phyloP scores from a whole-genome alignment of 192 early-diverging fungal species.

The Entomortierella chlamydospora region DNA sequence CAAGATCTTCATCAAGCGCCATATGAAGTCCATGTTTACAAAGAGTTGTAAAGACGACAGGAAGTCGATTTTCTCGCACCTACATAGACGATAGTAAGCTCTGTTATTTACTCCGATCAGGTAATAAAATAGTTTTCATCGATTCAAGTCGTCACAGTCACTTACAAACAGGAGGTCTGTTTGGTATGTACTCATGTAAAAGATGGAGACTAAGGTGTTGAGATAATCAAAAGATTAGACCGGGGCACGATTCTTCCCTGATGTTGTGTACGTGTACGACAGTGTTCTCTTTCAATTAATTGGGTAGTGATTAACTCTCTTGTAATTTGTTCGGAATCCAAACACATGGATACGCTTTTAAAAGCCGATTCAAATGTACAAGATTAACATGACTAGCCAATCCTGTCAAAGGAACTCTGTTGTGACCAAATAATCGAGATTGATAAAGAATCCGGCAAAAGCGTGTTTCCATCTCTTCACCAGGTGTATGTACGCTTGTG shows the following conservation, averaged over 20 bases:
- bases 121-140: background rate
- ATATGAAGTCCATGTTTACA: constrained; percentile 57
- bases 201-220: constrained; percentile 66
- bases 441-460: too few species aligned
- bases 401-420: too few species aligned
- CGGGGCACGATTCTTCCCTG: background rate
- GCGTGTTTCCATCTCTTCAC: too few species aligned
- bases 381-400: too few species aligned
- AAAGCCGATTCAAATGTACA: too few species aligned
- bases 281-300: too few species aligned
- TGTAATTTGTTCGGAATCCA: too few species aligned
- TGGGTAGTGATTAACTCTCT: too few species aligned
- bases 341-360: too few species aligned
- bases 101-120: background rate
- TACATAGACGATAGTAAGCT: constrained; percentile 1
- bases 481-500: too few species aligned
- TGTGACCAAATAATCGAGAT: too few species aligned
- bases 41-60: constrained; percentile 64
- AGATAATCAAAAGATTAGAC: background rate
- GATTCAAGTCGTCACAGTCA: background rate
- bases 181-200: constrained; percentile 81
- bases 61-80: constrained; percentile 71
- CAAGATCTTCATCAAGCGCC: constrained; percentile 23
- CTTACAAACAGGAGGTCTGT: constrained; percentile 79
- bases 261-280: too few species aligned